Evolutionary conservation across 352 stramenopile genomes (phyloP), one percentile per base, ranked within the genome.

Genomic region (Pythium myriotylum): DNA sequence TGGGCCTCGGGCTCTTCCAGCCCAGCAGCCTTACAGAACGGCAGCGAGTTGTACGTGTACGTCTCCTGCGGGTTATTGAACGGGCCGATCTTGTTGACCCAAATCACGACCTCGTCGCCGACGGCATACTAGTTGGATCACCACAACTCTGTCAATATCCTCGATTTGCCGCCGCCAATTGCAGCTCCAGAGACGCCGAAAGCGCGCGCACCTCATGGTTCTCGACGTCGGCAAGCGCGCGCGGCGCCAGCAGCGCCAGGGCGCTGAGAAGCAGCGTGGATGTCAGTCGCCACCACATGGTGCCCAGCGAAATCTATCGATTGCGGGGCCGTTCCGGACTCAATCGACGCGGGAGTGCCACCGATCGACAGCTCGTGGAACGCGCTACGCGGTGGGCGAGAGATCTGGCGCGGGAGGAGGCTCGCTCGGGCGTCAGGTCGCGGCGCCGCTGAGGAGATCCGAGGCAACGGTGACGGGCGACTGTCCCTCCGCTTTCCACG

Each of bases 1-100:
- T 96, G 84, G 7, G 87, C 84, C 29, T 95, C 84, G 0, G 88
- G 89, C 51, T 96, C 74, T 41, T 98, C 87, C 19, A 97, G 92
- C n/a, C 76, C 78, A 9, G 67, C 5, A 0, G 81, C 70, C 51
- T 96, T 96, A 73, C 97, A 99, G 81, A 99, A 99, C 17, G 97
- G 97, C 47, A 99, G 83, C 50, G 79, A 94, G 76, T 99, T 99
- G 88, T 99, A 99, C 71, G 97, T 96, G 76, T 99, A 99, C 43
- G 97, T 99, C 84, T 99, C 97, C 81, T 99, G 96, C 35, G 95
- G 92, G 67, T 98, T 98, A 74, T 98, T 95, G 74, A 97, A 98
- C 50, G 95, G 93, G 2, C 97, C 89, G 59, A 99, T 97, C 79
- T 99, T 98, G 75, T 98, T 98, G 24, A 98, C 93, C 94, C 94